Evolutionary conservation across 2,329 filamentous ascomycete genomes (phyloP).

Genomic region (Penicillium sclerotiorum): DNA sequence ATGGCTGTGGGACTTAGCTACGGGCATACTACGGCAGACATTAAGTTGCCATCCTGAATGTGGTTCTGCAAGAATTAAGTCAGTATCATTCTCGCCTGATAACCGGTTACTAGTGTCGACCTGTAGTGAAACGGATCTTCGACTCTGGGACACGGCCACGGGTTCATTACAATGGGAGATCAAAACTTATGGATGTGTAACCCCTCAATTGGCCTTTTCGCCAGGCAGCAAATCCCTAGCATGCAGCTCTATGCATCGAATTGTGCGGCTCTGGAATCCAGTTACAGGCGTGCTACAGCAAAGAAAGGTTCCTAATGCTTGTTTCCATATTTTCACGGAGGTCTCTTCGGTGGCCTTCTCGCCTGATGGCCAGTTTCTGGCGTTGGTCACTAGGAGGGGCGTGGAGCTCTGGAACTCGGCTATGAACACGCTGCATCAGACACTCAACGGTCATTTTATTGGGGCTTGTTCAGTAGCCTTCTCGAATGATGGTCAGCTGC

Average conservation of each 20-base stretch:
- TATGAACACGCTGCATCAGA: neutral
- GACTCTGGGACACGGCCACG: conserved; percentile 14
- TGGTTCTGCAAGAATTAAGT: neutral
- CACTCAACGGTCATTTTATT: neutral
- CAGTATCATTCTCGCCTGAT: conserved; percentile 1
- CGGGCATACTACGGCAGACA: conserved; percentile 10
- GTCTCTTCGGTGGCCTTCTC: conserved; percentile 24
- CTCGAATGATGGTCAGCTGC: conserved; percentile 5
- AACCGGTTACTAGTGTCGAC: neutral
- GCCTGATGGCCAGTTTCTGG: conserved; percentile 20
- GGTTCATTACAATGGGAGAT: too few species aligned
- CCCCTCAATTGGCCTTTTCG: too few species aligned
- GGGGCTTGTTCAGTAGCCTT: neutral
- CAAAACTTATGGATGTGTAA: too few species aligned
- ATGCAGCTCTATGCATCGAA: too few species aligned
- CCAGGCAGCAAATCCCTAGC: too few species aligned
- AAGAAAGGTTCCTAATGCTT: conserved; percentile 1
- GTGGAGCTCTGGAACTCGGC: neutral
- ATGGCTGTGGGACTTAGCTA: conserved; percentile 15
- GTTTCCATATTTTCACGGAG: too few species aligned
- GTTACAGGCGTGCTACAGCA: conserved; percentile 12
- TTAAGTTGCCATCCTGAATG: neutral
- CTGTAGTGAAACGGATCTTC: conserved; percentile 7
- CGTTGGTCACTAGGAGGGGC: conserved; percentile 12
- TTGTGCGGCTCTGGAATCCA: conserved; percentile 14